A percentile compares a stretch with the other conserved stretches of the same genome.
phyloP scores from a whole-genome alignment of 2,329 filamentous ascomycete genomes.

The Mollisiaceae sp. region DNA sequence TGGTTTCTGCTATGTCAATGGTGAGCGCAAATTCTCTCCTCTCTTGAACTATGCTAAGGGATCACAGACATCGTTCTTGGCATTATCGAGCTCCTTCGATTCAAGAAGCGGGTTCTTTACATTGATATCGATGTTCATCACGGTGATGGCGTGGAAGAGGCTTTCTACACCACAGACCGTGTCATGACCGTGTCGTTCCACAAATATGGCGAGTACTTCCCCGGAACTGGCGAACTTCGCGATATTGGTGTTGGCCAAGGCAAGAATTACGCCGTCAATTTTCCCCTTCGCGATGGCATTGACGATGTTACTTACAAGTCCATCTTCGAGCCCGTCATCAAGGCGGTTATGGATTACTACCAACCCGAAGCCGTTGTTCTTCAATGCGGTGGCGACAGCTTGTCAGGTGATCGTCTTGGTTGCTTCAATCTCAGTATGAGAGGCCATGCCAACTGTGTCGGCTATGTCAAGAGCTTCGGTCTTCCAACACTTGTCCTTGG shows the following conservation, averaged over 20 bases:
- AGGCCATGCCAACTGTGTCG: conserved; percentile 92
- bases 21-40: conserved; percentile 52
- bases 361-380: conserved; percentile 90
- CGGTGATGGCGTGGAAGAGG: conserved; percentile 90
- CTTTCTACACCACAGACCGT: conserved; percentile 89
- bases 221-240: conserved; percentile 84
- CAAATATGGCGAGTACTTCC: conserved; percentile 97
- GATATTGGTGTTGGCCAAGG: conserved; percentile 87
- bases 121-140: conserved; percentile 97
- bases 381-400: conserved; percentile 93
- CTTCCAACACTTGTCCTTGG: conserved; percentile 91
- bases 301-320: conserved; percentile 87
- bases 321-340: conserved; percentile 90
- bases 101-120: conserved; percentile 95
- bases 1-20: conserved; percentile 98
- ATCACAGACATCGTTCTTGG: conserved; percentile 89
- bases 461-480: conserved; percentile 84
- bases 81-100: conserved; percentile 87
- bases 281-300: conserved; percentile 89
- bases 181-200: conserved; percentile 95
- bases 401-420: conserved; percentile 91
- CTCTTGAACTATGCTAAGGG: conserved; percentile 46
- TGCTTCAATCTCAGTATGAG: conserved; percentile 98
- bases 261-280: conserved; percentile 90
- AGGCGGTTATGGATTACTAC: conserved; percentile 85